Base-by-base conservation (phyloP, 169 alveolate species). In the Cryptosporidium meleagridis region DNA sequence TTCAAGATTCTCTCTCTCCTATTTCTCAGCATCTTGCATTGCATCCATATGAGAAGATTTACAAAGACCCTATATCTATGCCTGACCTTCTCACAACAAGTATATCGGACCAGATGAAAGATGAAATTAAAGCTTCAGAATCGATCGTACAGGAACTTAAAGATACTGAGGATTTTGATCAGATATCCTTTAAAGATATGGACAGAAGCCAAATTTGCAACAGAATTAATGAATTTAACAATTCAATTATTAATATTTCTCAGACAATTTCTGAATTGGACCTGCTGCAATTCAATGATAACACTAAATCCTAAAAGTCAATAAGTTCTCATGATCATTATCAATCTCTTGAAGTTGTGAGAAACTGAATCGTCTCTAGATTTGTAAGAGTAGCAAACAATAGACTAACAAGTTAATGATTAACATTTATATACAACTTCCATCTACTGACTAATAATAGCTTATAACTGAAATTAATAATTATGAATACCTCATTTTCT, bases 1-100 rank as follows among this genome's bases (percentile, higher is more conserved):
- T 80, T 59, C 89, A 80, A 29, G 89, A 80, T 29, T 18, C 89
- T 21, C 26, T 80, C 10, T 48, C 89, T 51, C 89, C 89, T 10
- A 41, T 41, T 26, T 80, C 89, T 18, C 89, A 80, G 67, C 75
- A 80, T 41, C 41, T 80, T 29, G 72, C 69, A 5, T 18, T 80
- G 55, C 67, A 62, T 48, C 89, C 89, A n/a, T 80, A 41, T 62
- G 89, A 80, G 48, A 80, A 80, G 29, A 80, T 80, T 8, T 80
- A 80, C 89, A 80, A 65, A 26, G 89, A 80, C 35, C 89, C 89
- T 26, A 48, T 80, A 44, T 37, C 75, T n/a, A 80, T 80, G 73
- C 89, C 89, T 14, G 75, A 80, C 39, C 51, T 80, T 0, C 75
- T 80, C 2, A 61, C 89, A 9, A 80, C 89, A 16, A 65, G 80